Evolutionary conservation across 805 yeast genomes (phyloP), one percentile per base, ranked within the genome.

Genomic region (Sugiyamaella mastotermitis): DNA sequence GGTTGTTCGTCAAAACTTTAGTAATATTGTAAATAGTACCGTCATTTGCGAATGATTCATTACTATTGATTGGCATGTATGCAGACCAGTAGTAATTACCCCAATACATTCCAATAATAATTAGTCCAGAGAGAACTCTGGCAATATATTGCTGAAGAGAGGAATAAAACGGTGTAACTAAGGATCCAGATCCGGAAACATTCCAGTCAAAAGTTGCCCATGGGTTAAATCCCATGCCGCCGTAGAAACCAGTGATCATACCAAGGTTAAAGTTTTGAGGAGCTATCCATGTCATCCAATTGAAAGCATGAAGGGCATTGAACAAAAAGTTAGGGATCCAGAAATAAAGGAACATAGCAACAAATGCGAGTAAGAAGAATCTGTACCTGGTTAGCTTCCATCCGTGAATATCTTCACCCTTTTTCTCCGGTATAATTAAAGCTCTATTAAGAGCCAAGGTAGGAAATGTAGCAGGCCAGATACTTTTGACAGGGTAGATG

Each of bases 311-410:
- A 40, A 80, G 62, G 4, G 74, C 80, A 26, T 66, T 64, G 64
- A 76, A 75, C 24, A 79, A 63, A 53, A 60, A 76, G 40, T 74
- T 79, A 11, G 83, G 83, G 50, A 77, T 54, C 74, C 77, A 76
- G 51, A 72, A 72, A 62, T 72, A 76, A 7, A 64, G 41, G 49
- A 74, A 74, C 14, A 67, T 56, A 18, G 52, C 55, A 14, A 48
- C 30, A 39, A 69, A 66, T 10, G 61, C 61, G 23, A 57, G 30
- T 26, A 56, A 45, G 55, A 73, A 73, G 45, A 71, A 66, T 32
- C 53, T 52, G 38, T 65, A 62, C 43, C 80, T 68, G 5, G 76
- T 61, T 33, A 78, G 66, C 19, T 55, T 67, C 86, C 86, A 79
- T 3, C 84, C 83, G 46, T 45, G 33, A 20, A 45, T 35, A 11